Percentiles rank a stretch among this genome's conserved stretches.
Evolutionary conservation across 495 filamentous ascomycete species (phyloP).

Genomic region (Tuber magnatum): DNA sequence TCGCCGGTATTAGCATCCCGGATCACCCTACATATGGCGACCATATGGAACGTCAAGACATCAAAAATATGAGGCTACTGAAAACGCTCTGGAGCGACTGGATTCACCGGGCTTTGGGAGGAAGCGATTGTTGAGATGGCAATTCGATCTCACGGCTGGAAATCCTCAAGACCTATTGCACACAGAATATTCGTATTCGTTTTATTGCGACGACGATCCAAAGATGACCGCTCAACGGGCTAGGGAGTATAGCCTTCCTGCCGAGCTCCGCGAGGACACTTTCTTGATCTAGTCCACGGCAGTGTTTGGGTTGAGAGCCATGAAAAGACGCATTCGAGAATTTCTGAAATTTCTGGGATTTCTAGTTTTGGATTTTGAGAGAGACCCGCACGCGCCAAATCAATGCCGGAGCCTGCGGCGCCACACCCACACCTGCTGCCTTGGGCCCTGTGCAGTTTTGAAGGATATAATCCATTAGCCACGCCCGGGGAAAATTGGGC

Average conservation of each 20-base stretch:
- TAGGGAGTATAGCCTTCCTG: conserved; percentile 54
- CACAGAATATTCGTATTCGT: conserved; percentile 53
- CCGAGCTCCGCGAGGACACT: conserved; percentile 46
- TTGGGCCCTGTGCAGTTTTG: conserved; percentile 55
- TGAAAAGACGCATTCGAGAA: conserved; percentile 13
- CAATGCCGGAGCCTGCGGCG: conserved; percentile 45
- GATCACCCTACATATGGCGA: conserved; percentile 55
- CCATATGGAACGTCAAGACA: conserved; percentile 55
- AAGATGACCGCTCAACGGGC: conserved; percentile 48
- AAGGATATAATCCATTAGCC: conserved; percentile 44
- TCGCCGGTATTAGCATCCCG: conserved; percentile 59
- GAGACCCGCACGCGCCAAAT: conserved; percentile 20
- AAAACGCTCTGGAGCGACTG: conserved; percentile 50
- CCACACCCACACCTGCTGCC: conserved; percentile 53
- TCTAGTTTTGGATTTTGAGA: conserved; percentile 18
- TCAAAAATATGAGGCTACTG: conserved; percentile 47
- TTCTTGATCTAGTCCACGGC: conserved; percentile 55
- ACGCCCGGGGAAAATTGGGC: conserved; percentile 49
- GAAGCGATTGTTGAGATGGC: conserved; percentile 50
- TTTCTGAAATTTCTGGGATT: conserved; percentile 20
- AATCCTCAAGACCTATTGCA: conserved; percentile 52
- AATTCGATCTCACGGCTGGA: conserved; percentile 48
- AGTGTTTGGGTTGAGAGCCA: conserved; percentile 45
- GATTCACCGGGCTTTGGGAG: conserved; percentile 44
- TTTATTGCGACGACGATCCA: conserved; percentile 45